Percentiles rank a stretch among this genome's conserved stretches.
These are phyloP conservation scores for Trichoderma sp. DNA, from an alignment of 2,329 filamentous ascomycete genomes.

Conservation along the genomic window DNA sequence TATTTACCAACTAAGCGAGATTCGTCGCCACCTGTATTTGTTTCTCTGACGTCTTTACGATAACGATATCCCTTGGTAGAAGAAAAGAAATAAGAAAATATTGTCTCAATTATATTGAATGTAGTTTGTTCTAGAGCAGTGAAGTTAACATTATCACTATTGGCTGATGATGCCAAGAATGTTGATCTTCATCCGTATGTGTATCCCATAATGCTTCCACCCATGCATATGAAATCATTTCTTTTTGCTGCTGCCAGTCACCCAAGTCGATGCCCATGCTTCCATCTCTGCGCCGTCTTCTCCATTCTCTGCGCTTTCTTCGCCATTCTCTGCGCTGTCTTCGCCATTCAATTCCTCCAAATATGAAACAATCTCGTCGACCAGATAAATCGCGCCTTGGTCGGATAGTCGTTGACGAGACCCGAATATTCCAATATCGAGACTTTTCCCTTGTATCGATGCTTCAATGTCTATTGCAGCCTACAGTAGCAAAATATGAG, in stretches of 20 bases:
- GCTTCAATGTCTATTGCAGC: slow-evolving; percentile 45
- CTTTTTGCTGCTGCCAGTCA: background rate
- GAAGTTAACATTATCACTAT: background rate
- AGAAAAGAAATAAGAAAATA: background rate
- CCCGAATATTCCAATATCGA: slow-evolving; percentile 47
- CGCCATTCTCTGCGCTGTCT: too few relatives aligned
- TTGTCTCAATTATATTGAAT: background rate
- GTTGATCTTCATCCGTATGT: background rate
- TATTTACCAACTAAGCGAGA: background rate
- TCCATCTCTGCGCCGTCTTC: background rate
- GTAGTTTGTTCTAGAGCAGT: background rate
- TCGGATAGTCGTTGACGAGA: slow-evolving; percentile 31
- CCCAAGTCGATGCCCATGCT: background rate
- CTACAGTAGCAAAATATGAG: slow-evolving; percentile 27
- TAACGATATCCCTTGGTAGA: background rate
- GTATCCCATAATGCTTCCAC: background rate
- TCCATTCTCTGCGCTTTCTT: background rate
- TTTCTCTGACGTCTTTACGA: background rate
- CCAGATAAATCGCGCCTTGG: slow-evolving; percentile 30
- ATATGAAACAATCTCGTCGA: slow-evolving; percentile 29
- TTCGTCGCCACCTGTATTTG: background rate
- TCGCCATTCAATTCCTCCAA: slow-evolving; percentile 22
- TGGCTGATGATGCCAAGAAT: background rate
- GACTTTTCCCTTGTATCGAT: slow-evolving; percentile 32
- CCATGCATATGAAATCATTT: background rate